Base-by-base conservation (phyloP, 164 flowering plant genomes). In the Liriodendron chinense region DNA sequence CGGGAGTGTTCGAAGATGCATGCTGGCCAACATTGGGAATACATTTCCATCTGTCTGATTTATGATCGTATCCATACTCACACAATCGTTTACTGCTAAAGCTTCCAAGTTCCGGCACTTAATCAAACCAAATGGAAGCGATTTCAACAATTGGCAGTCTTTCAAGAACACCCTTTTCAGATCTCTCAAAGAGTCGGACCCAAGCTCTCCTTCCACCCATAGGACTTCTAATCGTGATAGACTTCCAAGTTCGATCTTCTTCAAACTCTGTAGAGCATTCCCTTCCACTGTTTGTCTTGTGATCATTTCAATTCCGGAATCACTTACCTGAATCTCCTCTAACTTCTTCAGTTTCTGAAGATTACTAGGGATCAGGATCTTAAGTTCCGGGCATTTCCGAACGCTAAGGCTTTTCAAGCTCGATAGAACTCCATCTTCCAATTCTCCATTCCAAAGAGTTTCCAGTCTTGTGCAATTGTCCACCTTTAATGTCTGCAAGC, bases 251-350 rank as follows among this genome's bases (percentile, higher is more conserved):
- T 69, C 22, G 7, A 69, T 69, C 10, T 1, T 20, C 56, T 47
- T 69, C 71, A 69, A 20, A 48, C 56, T 69, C 34, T 69, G 71
- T 43, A 69, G 71, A 26, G 71, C 48, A 69, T n/a, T 47, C 49
- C 16, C 71, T 69, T 28, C 23, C 71, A 34, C 16, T 21, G 34
- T 28, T 14, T 69, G 53, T 69, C 20, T 43, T 47, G 23, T 43
- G 8, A 34, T 69, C 56, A 20, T n/a, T 69, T 34, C 50, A 34
- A 34, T 23, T 1, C 23, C 49, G 34, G 49, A 69, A 69, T 69
- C 71, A 16, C 2, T 21, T 43, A 69, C 50, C 22, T 21, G 16
- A 47, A 69, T 43, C 13, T 69, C 56, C n/a, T 69, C 50, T 23
- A 69, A 43, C 6, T 47, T 47, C 14, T 47, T 50, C 5, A 69